Percentiles rank a stretch among this genome's conserved stretches.
Evolutionary conservation across 2,329 filamentous ascomycete genomes (phyloP).

Genomic region (Colletotrichum theobromicola): DNA sequence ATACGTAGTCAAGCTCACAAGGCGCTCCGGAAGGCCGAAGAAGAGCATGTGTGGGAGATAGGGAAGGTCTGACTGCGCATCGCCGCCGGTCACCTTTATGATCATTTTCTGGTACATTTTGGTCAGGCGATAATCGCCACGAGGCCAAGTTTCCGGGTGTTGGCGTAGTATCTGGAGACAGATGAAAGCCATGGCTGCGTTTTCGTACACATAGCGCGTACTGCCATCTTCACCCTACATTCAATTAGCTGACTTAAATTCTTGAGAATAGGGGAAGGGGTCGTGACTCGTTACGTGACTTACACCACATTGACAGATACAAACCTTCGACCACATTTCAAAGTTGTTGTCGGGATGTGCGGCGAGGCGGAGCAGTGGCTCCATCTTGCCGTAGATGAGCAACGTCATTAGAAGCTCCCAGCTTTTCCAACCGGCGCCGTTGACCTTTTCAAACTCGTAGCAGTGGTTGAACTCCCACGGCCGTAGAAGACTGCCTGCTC

Average conservation of each 20-base stretch:
- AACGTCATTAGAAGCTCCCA: slow-evolving; percentile 28
- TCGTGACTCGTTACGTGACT: too few species aligned
- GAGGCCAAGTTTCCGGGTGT: slow-evolving; percentile 7
- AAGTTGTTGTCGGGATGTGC: neutral
- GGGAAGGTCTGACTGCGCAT: neutral
- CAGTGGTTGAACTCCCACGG: neutral
- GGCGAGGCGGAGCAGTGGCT: slow-evolving; percentile 23
- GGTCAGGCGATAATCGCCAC: slow-evolving; percentile 22
- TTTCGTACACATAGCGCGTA: neutral
- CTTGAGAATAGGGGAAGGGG: neutral
- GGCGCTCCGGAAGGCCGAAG: slow-evolving; percentile 21
- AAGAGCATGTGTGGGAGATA: slow-evolving; percentile 23
- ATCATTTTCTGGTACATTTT: slow-evolving; percentile 22
- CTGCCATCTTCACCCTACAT: neutral
- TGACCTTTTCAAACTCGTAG: neutral
- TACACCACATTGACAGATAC: neutral
- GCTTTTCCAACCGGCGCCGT: slow-evolving; percentile 17
- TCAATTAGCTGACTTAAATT: neutral
- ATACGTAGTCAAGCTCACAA: slow-evolving; percentile 8
- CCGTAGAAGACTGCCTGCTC: neutral
- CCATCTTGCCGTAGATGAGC: slow-evolving; percentile 29
- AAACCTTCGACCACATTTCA: neutral
- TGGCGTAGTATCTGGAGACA: slow-evolving; percentile 25
- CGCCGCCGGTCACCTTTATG: neutral
- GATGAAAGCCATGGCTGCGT: neutral